These are phyloP conservation scores for Coniochaeta hoffmannii DNA, from an alignment of 2,329 filamentous ascomycete genomes.

Conservation along the genomic window DNA sequence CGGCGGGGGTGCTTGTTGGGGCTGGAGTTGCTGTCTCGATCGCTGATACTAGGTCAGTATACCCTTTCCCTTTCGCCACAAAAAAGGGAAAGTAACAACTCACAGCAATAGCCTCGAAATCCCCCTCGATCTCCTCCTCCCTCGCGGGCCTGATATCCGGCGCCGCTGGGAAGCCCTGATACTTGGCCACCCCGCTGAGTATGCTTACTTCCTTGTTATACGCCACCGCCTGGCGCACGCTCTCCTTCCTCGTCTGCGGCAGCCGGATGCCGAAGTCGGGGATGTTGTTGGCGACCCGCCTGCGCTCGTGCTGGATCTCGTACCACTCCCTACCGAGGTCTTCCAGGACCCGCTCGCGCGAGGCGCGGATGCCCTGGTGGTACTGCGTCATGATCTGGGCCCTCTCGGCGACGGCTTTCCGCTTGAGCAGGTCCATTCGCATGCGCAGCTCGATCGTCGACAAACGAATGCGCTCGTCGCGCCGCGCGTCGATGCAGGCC, in stretches of 20 bases:
- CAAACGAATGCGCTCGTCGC: constrained; percentile 70
- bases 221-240: constrained; percentile 75
- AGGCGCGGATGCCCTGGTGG: constrained; percentile 77
- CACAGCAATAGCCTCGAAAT: constrained; percentile 85
- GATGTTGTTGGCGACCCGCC: constrained; percentile 61
- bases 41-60: background rate
- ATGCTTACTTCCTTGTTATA: constrained; percentile 96
- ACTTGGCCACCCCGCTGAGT: constrained; percentile 83
- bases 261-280: constrained; percentile 79
- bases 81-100: constrained; percentile 33
- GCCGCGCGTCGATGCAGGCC: constrained; percentile 73
- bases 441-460: constrained; percentile 68
- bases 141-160: constrained; percentile 72
- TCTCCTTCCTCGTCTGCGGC: constrained; percentile 66
- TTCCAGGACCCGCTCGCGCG: constrained; percentile 72
- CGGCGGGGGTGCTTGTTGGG: constrained; percentile 6
- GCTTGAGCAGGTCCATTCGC: constrained; percentile 65
- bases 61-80: background rate
- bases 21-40: background rate
- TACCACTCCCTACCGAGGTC: constrained; percentile 85
- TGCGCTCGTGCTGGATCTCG: constrained; percentile 79
- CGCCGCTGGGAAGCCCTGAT: constrained; percentile 94
- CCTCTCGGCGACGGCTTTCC: constrained; percentile 70
- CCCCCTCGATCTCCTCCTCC: constrained; percentile 69
- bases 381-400: constrained; percentile 86